These are phyloP conservation scores for Prunus dulcis DNA, from an alignment of 306 rosid species.

Conservation along the genomic window DNA sequence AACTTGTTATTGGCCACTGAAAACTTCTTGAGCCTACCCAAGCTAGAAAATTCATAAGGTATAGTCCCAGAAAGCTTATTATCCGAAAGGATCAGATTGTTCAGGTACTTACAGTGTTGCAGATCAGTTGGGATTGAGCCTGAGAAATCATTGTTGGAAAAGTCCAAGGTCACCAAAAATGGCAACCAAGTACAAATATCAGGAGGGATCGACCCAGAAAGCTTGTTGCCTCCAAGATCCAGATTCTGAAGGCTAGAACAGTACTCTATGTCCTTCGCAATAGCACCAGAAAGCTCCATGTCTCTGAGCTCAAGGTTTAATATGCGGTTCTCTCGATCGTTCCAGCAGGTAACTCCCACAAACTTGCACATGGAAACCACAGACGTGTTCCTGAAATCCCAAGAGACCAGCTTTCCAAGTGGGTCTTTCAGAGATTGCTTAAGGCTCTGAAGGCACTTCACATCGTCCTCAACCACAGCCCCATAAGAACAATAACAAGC, in stretches of 20 bases:
- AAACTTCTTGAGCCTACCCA: slow-evolving; percentile 56
- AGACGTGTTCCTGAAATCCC: slow-evolving; percentile 66
- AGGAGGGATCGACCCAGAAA: slow-evolving; percentile 51
- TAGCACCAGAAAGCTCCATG: slow-evolving; percentile 49
- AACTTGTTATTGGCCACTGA: slow-evolving; percentile 65
- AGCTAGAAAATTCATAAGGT: slow-evolving; percentile 54
- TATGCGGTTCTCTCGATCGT: slow-evolving; percentile 67
- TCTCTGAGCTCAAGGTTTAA: slow-evolving; percentile 43
- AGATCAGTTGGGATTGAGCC: slow-evolving; percentile 60
- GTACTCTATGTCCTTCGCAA: slow-evolving; percentile 53
- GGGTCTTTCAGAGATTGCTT: slow-evolving; percentile 38
- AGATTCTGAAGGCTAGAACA: slow-evolving; percentile 57
- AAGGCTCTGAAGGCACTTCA: slow-evolving; percentile 58
- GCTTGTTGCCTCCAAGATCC: slow-evolving; percentile 58
- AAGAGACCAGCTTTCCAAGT: slow-evolving; percentile 19
- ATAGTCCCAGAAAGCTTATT: slow-evolving; percentile 60
- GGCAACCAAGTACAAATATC: slow-evolving; percentile 73
- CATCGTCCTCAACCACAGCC: slow-evolving; percentile 43
- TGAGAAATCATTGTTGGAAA: slow-evolving; percentile 47
- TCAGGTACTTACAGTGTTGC: slow-evolving; percentile 57
- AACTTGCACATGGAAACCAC: slow-evolving; percentile 59
- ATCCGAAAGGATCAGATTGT: slow-evolving; percentile 42
- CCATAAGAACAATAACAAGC: slow-evolving; percentile 19
- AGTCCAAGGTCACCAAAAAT: slow-evolving; percentile 55
- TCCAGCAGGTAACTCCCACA: slow-evolving; percentile 74